A percentile compares a stretch with the other conserved stretches of the same genome.
Evolutionary conservation across 2,329 filamentous ascomycete genomes (phyloP).

Genomic region (Bipolaris bicolor): DNA sequence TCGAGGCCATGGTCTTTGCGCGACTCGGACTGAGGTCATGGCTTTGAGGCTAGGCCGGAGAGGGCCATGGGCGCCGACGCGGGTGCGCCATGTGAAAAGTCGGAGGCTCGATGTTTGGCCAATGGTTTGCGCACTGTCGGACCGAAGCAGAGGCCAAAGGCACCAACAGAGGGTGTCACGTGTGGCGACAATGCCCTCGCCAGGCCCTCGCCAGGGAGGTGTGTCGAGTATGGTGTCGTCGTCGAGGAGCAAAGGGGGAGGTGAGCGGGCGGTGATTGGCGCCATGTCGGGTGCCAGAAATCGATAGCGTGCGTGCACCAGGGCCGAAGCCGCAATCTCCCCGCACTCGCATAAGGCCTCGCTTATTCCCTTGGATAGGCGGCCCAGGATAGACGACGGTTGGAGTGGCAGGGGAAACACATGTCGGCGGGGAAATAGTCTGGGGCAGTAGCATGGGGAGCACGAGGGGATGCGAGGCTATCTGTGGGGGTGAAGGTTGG

Average conservation of each 20-base stretch:
- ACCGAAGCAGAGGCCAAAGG: constrained; percentile 13
- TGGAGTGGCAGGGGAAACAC: neutral
- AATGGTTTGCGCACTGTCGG: constrained; percentile 23
- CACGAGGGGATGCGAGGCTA: neutral
- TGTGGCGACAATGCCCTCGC: neutral
- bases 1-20: constrained; percentile 10
- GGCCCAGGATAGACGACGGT: neutral
- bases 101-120: neutral
- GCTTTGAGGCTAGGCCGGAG: constrained; percentile 19
- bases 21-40: constrained; percentile 16
- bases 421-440: neutral
- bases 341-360: constrained; percentile 14
- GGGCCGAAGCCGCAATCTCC: constrained; percentile 12
- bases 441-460: neutral
- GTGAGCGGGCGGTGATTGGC: constrained; percentile 17
- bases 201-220: neutral
- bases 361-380: constrained; percentile 16
- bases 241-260: neutral
- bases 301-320: constrained; percentile 10
- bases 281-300: constrained; percentile 23
- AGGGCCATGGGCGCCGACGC: constrained; percentile 28
- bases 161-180: neutral
- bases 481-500: neutral
- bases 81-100: constrained; percentile 7
- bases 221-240: neutral